A percentile compares a stretch with the other conserved stretches of the same genome.
These are phyloP conservation scores for Cynara cardunculus DNA, from an alignment of 129 eudicot genomes.

Conservation along the genomic window DNA sequence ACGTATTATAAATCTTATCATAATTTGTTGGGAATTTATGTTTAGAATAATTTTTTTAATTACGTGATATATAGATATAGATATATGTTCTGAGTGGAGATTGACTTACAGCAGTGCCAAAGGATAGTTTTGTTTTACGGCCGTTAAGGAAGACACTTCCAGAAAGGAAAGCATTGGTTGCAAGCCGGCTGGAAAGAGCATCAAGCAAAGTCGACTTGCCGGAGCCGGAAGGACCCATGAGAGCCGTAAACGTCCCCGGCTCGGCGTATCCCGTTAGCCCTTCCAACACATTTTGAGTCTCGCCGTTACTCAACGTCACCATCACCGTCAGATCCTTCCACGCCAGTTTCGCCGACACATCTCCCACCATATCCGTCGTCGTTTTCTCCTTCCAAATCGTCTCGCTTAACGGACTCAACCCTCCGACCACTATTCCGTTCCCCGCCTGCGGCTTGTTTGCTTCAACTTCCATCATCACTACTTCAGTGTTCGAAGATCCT, in stretches of 20 bases:
- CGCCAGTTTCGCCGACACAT: conserved; percentile 88
- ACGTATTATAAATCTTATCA: too few species aligned
- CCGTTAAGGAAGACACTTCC: conserved; percentile 82
- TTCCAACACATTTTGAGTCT: conserved; percentile 80
- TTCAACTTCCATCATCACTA: conserved; percentile 70
- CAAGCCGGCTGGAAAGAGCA: conserved; percentile 89
- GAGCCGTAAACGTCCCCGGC: conserved; percentile 90
- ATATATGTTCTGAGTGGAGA: not conserved
- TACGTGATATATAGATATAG: too few species aligned
- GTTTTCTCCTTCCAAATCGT: conserved; percentile 74
- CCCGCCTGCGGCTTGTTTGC: conserved; percentile 24
- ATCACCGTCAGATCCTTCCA: conserved; percentile 93
- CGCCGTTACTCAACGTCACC: conserved; percentile 87
- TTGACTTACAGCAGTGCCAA: conserved; percentile 86
- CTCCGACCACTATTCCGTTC: conserved; percentile 38
- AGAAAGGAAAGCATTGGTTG: conserved; percentile 86
- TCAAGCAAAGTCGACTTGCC: conserved; percentile 95
- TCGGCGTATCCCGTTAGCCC: conserved; percentile 87
- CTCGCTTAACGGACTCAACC: conserved; percentile 87
- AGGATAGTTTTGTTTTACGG: conserved; percentile 81
- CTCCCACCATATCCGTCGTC: conserved; percentile 53
- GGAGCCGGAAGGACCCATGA: conserved; percentile 99
- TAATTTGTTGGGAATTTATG: too few species aligned
- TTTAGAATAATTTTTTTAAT: too few species aligned
- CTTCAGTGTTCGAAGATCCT: conserved; percentile 36